Base-by-base conservation (phyloP, 1,284 basidiomycete genomes). In the Mrakiaceae sp. region DNA sequence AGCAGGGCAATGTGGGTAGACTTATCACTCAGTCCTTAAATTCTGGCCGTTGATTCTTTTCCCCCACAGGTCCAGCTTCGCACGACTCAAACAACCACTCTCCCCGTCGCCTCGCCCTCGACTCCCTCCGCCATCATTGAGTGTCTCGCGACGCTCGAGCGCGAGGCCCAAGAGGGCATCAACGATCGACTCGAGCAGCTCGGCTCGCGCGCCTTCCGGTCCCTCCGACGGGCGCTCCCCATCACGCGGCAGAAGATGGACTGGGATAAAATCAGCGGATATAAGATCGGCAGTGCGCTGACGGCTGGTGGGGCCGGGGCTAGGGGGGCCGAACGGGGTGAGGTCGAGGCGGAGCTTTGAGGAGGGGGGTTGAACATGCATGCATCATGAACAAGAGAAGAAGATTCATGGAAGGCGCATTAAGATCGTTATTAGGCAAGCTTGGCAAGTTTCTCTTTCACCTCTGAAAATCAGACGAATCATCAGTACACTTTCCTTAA, bases 161-260 rank as follows among this genome's bases (percentile, higher is more conserved):
- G 82, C 5, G 81, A 81, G 65, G 87, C 90, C 72, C 90, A 94
- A 74, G 78, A 80, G 0, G 84, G 87, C 42, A 74, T 96, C 67
- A 87, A 84, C 70, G 86, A 87, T 58, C 82, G 86, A 16, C 95
- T 95, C 72, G 83, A 84, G 47, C 84, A 88, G 69, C 86, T 97
- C 83, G 83, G 87, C 57, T 91, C 95, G 72, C 91, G 90, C 77
- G 87, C 88, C 0, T 96, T 96, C 82, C 89, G 90, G 75, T 71
- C 72, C 8, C 79, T 97, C 63, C 81, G 93, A 70, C 82, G 93
- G 58, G 90, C 91, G 2, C 76, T 97, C 66, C 93, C 93, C 0
- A 80, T 96, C 72, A 95, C 90, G n/a, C 82, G 89, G 70, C 88
- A 91, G 73, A 94, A 94, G 77, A 77, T 95, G 60, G 91, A 95